Evolutionary conservation across 116 monocot species (phyloP).

Genomic region (Phalaenopsis hybrid): DNA sequence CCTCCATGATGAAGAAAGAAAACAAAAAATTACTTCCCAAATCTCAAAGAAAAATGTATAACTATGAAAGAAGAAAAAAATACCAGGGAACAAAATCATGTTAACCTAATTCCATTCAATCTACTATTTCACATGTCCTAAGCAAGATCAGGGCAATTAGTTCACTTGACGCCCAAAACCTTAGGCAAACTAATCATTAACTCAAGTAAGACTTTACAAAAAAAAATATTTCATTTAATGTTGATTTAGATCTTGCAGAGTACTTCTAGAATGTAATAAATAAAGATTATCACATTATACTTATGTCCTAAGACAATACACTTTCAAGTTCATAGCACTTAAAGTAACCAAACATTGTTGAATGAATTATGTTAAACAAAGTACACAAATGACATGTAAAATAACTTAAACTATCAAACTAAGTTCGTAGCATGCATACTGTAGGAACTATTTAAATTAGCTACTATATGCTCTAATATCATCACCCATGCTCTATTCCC

Average conservation of each 20-base stretch:
- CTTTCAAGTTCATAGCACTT: too few relatives aligned
- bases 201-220: background rate
- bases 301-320: too few relatives aligned
- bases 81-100: background rate
- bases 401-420: background rate
- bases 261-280: too few relatives aligned
- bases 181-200: background rate
- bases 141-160: background rate
- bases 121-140: background rate
- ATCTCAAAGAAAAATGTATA: background rate
- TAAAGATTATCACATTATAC: too few relatives aligned
- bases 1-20: too few relatives aligned
- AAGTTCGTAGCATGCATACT: background rate
- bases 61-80: background rate
- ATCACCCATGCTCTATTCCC: background rate
- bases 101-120: background rate
- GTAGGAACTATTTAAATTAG: background rate
- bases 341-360: too few relatives aligned
- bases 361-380: background rate
- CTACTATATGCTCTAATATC: background rate
- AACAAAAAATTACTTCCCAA: background rate
- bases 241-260: background rate
- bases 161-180: background rate
- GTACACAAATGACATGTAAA: background rate
- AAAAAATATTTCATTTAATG: background rate